Evolutionary conservation across 2,329 filamentous ascomycete genomes (phyloP).

Genomic region (Macrophomina phaseolina): DNA sequence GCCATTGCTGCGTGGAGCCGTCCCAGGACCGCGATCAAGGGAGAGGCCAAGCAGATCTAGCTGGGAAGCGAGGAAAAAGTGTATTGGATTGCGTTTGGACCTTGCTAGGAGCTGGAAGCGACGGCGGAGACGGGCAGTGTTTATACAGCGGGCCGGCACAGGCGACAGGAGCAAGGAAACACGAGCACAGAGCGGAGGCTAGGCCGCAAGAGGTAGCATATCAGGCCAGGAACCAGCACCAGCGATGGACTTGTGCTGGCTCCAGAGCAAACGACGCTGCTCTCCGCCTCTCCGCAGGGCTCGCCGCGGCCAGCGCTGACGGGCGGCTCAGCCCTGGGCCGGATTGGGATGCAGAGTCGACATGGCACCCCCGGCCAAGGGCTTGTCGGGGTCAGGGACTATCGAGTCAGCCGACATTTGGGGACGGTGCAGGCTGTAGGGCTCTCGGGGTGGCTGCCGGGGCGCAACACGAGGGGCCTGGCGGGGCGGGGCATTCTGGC

Average conservation of each 20-base stretch:
- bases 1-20: slow-evolving; percentile 17
- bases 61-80: slow-evolving; percentile 3
- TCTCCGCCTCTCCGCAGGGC: background rate
- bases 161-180: background rate
- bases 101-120: background rate
- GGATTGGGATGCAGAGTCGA: slow-evolving; percentile 4
- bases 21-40: background rate
- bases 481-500: background rate
- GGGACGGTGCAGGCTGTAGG: slow-evolving; percentile 1
- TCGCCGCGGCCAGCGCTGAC: background rate
- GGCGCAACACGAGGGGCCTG: slow-evolving; percentile 14
- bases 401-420: slow-evolving; percentile 23
- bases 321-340: background rate
- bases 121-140: slow-evolving; percentile 10
- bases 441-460: background rate
- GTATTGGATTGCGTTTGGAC: slow-evolving; percentile 3
- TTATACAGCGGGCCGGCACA: slow-evolving; percentile 10
- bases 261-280: background rate
- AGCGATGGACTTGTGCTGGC: background rate
- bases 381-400: background rate
- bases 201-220: background rate
- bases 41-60: slow-evolving; percentile 12
- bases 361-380: slow-evolving; percentile 6
- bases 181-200: background rate
- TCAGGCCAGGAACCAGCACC: slow-evolving; percentile 19